Evolutionary conservation across 129 eudicot genomes (phyloP).

Genomic region (Centrapalus pauciflorus): DNA sequence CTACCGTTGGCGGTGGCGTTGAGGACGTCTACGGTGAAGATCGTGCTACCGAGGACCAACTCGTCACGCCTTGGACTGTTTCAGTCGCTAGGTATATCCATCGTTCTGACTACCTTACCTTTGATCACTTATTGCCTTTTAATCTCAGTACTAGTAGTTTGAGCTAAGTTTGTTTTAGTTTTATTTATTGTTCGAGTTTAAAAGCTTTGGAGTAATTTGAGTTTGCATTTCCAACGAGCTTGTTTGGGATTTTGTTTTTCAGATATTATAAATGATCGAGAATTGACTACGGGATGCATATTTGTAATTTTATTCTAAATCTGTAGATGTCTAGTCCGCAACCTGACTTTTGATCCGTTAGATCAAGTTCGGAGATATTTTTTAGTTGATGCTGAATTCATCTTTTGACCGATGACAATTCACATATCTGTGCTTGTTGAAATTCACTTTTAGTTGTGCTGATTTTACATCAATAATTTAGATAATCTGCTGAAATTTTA

Average conservation of each 20-base stretch:
- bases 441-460: background rate
- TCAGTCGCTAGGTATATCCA: conserved; percentile 60
- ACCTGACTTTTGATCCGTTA: background rate
- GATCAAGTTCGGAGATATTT: conserved; percentile 1
- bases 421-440: background rate
- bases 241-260: background rate
- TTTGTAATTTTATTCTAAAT: conserved; percentile 6
- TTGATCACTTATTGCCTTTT: background rate
- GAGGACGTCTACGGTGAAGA: conserved; percentile 82
- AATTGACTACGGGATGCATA: background rate
- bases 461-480: conserved; percentile 1
- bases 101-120: background rate
- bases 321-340: background rate
- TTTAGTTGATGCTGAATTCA: conserved; percentile 5
- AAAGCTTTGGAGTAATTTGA: conserved; percentile 4
- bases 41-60: conserved; percentile 74
- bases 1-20: conserved; percentile 62
- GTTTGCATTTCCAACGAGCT: background rate
- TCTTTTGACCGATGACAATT: conserved; percentile 2
- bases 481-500: background rate
- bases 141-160: background rate
- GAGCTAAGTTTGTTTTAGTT: background rate
- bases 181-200: background rate
- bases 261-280: background rate
- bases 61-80: conserved; percentile 73